phyloP scores from a whole-genome alignment of 495 filamentous ascomycete genomes.

The Glutinoglossum americanum region DNA sequence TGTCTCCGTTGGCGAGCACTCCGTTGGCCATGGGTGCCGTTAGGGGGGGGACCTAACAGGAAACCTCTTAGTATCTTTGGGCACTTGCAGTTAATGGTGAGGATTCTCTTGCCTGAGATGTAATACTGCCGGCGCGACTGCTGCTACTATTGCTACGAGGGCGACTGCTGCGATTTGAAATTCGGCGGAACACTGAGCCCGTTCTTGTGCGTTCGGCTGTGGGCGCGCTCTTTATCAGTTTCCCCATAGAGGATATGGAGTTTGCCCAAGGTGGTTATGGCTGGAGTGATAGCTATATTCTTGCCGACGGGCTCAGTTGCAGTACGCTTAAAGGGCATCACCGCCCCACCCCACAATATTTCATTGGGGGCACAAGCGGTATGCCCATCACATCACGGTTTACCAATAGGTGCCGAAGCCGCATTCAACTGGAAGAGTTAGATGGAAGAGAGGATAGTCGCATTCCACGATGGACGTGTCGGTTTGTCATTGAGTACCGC shows the following conservation, averaged over 20 bases:
- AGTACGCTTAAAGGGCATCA: not conserved
- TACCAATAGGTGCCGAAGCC: not conserved
- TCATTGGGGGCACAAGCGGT: not conserved
- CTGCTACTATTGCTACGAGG: not conserved
- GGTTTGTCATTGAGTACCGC: not conserved
- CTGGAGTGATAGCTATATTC: not conserved
- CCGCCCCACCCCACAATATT: not conserved
- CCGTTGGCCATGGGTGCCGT: not conserved
- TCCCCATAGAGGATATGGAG: not conserved
- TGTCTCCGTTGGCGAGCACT: not conserved
- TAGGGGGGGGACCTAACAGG: not conserved
- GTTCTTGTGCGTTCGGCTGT: not conserved
- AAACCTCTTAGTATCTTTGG: not conserved
- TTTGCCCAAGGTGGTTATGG: not conserved
- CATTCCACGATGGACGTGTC: not conserved
- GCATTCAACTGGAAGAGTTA: not conserved
- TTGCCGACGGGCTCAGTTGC: not conserved
- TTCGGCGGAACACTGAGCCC: not conserved
- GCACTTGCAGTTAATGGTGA: too few relatives aligned
- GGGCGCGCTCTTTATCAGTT: not conserved
- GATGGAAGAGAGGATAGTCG: not conserved
- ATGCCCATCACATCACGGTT: not conserved
- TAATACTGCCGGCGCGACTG: too few relatives aligned
- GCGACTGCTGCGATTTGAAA: not conserved
- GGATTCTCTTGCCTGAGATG: too few relatives aligned